Percentiles rank a stretch among this genome's conserved stretches.
phyloP scores from a whole-genome alignment of 2,329 filamentous ascomycete genomes.

The Trichoderma lentiforme region DNA sequence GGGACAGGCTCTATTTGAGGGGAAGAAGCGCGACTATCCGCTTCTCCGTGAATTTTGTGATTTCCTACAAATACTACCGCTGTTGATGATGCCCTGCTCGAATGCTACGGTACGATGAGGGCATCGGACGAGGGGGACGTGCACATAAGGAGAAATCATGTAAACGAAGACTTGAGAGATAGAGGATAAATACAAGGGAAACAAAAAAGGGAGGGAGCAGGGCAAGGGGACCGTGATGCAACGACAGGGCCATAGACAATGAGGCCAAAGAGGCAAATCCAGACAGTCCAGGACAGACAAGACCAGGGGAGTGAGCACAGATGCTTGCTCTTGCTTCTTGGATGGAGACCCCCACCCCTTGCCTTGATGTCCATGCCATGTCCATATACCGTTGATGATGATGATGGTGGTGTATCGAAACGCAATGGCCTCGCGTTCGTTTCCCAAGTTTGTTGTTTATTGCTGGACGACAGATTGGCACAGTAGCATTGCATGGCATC shows the following conservation, averaged over 20 bases:
- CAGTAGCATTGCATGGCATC: background rate
- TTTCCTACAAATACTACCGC: background rate
- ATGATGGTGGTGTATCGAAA: background rate
- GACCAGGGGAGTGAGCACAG: background rate
- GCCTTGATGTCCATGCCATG: background rate
- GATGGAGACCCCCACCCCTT: background rate
- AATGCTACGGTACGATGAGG: background rate
- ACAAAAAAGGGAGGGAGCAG: background rate
- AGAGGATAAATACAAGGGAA: background rate
- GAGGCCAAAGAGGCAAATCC: background rate
- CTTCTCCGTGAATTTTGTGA: background rate
- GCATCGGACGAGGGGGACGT: background rate
- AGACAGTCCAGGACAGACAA: background rate
- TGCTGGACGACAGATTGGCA: background rate
- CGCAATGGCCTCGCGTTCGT: constrained; percentile 9
- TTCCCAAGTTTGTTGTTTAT: background rate
- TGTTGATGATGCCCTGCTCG: background rate
- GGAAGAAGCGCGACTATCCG: background rate
- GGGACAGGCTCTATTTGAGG: background rate
- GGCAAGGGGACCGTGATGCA: background rate
- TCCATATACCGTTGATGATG: background rate
- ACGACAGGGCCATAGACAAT: background rate
- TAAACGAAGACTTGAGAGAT: background rate
- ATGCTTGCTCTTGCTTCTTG: background rate
- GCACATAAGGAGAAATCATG: background rate